phyloP scores from a whole-genome alignment of 2,329 filamentous ascomycete species.

The Cryphonectria parasitica region DNA sequence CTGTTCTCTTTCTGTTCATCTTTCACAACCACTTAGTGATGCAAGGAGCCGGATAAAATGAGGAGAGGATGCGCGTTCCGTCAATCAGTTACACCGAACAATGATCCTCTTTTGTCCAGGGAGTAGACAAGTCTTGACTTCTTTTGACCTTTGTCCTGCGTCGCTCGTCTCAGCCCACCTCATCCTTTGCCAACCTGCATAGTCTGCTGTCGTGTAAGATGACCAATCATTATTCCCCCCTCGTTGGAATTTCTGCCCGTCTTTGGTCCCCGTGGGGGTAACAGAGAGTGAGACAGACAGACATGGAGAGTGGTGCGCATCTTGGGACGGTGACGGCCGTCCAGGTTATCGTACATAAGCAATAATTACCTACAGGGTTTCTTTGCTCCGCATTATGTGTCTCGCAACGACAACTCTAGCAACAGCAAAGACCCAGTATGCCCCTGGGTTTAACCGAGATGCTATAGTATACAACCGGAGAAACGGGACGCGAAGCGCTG shows the following conservation, averaged over 20 bases:
- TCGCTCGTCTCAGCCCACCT: not conserved
- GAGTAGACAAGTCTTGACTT: not conserved
- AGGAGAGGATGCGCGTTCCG: not conserved
- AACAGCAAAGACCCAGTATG: not conserved
- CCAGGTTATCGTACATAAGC: not conserved
- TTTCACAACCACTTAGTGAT: not conserved
- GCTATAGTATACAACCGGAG: not conserved
- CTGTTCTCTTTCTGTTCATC: not conserved
- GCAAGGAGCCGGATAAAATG: not conserved
- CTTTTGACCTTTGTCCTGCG: not conserved
- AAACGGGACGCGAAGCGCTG: conserved; percentile 8
- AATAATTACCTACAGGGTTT: not conserved
- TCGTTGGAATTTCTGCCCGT: too few species aligned
- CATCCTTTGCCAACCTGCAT: conserved; percentile 4
- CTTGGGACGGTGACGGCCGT: conserved; percentile 3
- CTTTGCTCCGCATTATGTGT: not conserved
- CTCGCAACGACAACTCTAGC: not conserved
- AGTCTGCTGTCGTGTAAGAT: not conserved
- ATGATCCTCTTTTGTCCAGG: not conserved
- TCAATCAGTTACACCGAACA: not conserved
- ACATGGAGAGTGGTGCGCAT: not conserved
- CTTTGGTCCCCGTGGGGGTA: too few species aligned
- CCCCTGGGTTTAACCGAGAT: not conserved
- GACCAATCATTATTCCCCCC: not conserved
- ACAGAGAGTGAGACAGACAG: not conserved